These are phyloP conservation scores for Neonectria sp. DNA, from an alignment of 2,329 filamentous ascomycete species.

Conservation along the genomic window DNA sequence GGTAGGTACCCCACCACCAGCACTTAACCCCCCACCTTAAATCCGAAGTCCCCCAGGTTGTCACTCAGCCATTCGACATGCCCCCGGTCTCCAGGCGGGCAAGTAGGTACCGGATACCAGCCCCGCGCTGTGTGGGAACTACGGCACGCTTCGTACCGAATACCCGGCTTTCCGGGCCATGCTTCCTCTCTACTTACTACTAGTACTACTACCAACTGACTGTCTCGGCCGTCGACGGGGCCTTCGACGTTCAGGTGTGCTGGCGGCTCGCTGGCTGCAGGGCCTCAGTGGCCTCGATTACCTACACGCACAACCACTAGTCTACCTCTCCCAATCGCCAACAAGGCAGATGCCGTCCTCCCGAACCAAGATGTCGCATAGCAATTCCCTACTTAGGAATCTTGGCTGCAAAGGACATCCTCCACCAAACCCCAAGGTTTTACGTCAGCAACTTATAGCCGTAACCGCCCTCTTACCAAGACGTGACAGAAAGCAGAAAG, in stretches of 20 bases:
- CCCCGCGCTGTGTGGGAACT: conserved; percentile 2
- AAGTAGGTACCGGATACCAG: conserved; percentile 6
- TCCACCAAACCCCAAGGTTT: not conserved
- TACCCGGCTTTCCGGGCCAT: conserved; percentile 24
- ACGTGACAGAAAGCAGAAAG: not conserved
- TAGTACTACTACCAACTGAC: too few species aligned
- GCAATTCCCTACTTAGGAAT: not conserved
- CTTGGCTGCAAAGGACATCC: not conserved
- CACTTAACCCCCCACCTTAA: not conserved
- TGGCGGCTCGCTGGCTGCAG: too few species aligned
- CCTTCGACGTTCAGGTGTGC: too few species aligned
- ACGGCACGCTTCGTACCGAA: conserved; percentile 15
- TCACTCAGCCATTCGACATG: not conserved
- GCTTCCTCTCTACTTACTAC: not conserved
- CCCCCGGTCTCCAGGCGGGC: conserved; percentile 1
- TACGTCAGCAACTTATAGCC: conserved; percentile 11
- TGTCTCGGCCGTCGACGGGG: too few species aligned
- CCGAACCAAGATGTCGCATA: not conserved
- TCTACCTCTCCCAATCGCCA: too few species aligned
- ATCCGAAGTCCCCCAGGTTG: not conserved
- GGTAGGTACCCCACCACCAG: not conserved
- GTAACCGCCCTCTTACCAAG: not conserved
- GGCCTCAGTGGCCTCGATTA: conserved; percentile 11
- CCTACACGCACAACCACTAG: not conserved
- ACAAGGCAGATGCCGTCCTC: not conserved